Base-by-base conservation (phyloP, 257 asterid genomes). In the Przewalskia tangutica region DNA sequence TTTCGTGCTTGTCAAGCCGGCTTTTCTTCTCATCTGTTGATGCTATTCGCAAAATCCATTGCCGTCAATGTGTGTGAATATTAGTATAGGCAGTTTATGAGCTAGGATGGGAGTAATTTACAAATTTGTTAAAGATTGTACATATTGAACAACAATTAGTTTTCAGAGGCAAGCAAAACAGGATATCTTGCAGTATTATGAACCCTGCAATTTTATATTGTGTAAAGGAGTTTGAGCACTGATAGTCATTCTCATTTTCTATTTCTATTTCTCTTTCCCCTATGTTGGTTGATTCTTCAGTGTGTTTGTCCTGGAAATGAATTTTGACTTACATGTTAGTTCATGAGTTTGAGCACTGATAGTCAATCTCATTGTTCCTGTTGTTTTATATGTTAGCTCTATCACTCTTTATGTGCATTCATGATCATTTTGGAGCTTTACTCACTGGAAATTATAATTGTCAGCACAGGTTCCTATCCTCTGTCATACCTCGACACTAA, bases 81-180 rank as follows among this genome's bases (percentile, higher is more conserved):
- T 53, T 54, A 48, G 67, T 70, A 66, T 70, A 42, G 67, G 82
- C 80, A 71, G 44, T 83, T 73, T 46, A 59, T 81, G 78, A 67
- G 42, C 76, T 46, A 59, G 44, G 65, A 48, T 16, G 58, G 79
- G 58, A 64, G 84, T 80, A 78, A 77, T 48, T 80, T 83, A 85
- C 81, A 65, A 65, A 23, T 62, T 76, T 77, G 82, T 36, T 38
- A 80, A 85, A n/a, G 81, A 75, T 36, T 85, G 88, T 85, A 83
- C 67, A 80, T 82, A 60, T 80, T 63, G 65, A 80, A 56, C 58
- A 76, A 79, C 79, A 83, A 85, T 56, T 82, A 84, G 53, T 66
- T 63, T 59, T 14, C 6, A 50, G 67, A 67, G 67, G 77, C 59
- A 48, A 51, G 27, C 68, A 32, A 55, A 68, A 76, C 70, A 54